These are phyloP conservation scores for Thalassiosira mediterranea DNA, from an alignment of 352 stramenopile species.

Conservation along the genomic window DNA sequence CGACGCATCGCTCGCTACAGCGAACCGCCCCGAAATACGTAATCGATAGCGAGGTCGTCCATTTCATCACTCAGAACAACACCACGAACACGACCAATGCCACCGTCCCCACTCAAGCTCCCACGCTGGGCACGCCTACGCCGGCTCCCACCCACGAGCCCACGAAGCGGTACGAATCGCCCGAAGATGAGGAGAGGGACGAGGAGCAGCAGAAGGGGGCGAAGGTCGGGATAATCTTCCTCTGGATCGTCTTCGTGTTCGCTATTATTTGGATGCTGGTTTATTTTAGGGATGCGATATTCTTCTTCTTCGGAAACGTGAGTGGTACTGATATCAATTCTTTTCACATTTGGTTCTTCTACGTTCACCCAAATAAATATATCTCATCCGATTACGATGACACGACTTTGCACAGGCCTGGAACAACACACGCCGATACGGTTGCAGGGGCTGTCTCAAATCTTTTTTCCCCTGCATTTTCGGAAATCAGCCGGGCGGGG, in stretches of 20 bases:
- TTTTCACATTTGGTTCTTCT: neutral
- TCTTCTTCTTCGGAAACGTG: slow-evolving; percentile 36
- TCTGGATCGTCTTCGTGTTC: slow-evolving; percentile 12
- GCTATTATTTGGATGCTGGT: slow-evolving; percentile 11
- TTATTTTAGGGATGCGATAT: slow-evolving; percentile 33
- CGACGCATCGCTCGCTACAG: neutral
- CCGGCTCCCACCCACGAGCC: slow-evolving; percentile 8
- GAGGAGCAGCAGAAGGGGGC: slow-evolving; percentile 11
- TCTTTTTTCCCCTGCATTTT: slow-evolving; percentile 29
- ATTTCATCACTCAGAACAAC: neutral
- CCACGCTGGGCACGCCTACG: slow-evolving; percentile 2
- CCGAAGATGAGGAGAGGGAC: slow-evolving; percentile 16
- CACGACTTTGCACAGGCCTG: slow-evolving; percentile 8
- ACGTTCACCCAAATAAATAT: slow-evolving; percentile 2
- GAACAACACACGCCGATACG: slow-evolving; percentile 26
- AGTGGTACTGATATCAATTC: slow-evolving; percentile 17
- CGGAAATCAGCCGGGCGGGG: neutral
- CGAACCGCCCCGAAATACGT: neutral
- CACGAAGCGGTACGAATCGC: slow-evolving; percentile 24
- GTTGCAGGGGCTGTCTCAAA: slow-evolving; percentile 19
- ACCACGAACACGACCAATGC: neutral
- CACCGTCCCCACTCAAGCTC: neutral
- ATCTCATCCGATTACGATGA: slow-evolving; percentile 2
- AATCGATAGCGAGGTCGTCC: neutral
- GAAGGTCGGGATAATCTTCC: slow-evolving; percentile 9